phyloP scores from a whole-genome alignment of 192 early-diverging fungal species.

The Gaertneriomyces sp. region DNA sequence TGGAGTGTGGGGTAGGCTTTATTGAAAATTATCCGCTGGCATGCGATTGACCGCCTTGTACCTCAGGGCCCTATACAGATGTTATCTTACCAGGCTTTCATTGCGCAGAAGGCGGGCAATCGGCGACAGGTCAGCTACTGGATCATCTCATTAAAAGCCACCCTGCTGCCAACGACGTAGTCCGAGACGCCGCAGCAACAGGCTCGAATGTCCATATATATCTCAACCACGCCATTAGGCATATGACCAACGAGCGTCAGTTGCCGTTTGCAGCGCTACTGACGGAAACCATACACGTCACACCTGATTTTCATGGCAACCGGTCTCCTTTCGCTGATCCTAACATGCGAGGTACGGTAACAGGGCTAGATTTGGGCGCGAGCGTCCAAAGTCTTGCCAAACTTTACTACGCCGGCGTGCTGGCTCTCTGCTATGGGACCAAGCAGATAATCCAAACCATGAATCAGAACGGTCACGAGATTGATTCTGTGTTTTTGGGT shows the following conservation, averaged over 20 bases:
- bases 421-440: slow-evolving; percentile 64
- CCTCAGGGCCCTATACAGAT: slow-evolving; percentile 57
- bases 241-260: slow-evolving; percentile 24
- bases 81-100: slow-evolving; percentile 56
- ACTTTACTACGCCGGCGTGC: slow-evolving; percentile 56
- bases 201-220: slow-evolving; percentile 43
- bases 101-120: slow-evolving; percentile 70
- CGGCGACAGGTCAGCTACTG: slow-evolving; percentile 65
- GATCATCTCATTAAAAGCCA: slow-evolving; percentile 59
- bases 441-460: slow-evolving; percentile 57
- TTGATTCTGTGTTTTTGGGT: slow-evolving; percentile 58
- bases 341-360: slow-evolving; percentile 52
- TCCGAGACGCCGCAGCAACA: slow-evolving; percentile 12
- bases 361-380: slow-evolving; percentile 40
- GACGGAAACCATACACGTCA: slow-evolving; percentile 51
- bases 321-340: slow-evolving; percentile 69
- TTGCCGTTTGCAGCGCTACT: slow-evolving; percentile 17
- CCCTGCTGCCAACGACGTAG: slow-evolving; percentile 44
- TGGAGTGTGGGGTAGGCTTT: slow-evolving; percentile 51
- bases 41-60: slow-evolving; percentile 3
- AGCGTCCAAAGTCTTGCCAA: slow-evolving; percentile 46
- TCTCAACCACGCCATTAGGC: slow-evolving; percentile 46
- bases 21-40: neutral
- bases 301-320: slow-evolving; percentile 78
- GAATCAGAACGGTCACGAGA: slow-evolving; percentile 44